phyloP scores from a whole-genome alignment of 495 filamentous ascomycete genomes.

The Immersiella caudata region DNA sequence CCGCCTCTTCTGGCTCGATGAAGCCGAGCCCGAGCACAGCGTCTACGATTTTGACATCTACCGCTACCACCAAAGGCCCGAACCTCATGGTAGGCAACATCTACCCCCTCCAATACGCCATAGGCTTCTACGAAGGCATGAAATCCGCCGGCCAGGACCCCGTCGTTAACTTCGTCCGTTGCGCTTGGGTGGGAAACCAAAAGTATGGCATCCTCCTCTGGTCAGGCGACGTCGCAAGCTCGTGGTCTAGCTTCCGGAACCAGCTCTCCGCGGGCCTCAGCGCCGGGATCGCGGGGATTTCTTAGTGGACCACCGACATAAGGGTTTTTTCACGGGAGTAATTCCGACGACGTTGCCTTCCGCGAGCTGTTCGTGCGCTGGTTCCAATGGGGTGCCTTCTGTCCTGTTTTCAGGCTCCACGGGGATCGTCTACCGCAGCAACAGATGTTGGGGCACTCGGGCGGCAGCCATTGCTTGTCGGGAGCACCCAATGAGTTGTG shows the following conservation, averaged over 20 bases:
- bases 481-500: conserved; percentile 62
- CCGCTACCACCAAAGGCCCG: conserved; percentile 56
- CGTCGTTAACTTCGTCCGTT: conserved; percentile 60
- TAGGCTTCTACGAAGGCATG: conserved; percentile 61
- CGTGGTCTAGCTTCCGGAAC: conserved; percentile 56
- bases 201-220: conserved; percentile 63
- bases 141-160: conserved; percentile 33
- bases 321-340: conserved; percentile 64
- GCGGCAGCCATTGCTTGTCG: conserved; percentile 37
- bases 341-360: conserved; percentile 55
- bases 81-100: conserved; percentile 59
- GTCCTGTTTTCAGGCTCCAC: conserved; percentile 62
- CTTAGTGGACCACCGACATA: conserved; percentile 65
- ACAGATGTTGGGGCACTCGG: conserved; percentile 39
- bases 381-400: conserved; percentile 66
- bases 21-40: conserved; percentile 62
- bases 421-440: conserved; percentile 60
- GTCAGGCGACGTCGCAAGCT: conserved; percentile 61
- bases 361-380: conserved; percentile 61
- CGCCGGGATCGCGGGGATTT: conserved; percentile 60
- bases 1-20: conserved; percentile 63
- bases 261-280: conserved; percentile 61
- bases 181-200: conserved; percentile 63
- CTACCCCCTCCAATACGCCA: conserved; percentile 57
- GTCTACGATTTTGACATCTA: conserved; percentile 64